Base-by-base conservation (phyloP, 148 eudicot species). In the Cornus controversa region DNA sequence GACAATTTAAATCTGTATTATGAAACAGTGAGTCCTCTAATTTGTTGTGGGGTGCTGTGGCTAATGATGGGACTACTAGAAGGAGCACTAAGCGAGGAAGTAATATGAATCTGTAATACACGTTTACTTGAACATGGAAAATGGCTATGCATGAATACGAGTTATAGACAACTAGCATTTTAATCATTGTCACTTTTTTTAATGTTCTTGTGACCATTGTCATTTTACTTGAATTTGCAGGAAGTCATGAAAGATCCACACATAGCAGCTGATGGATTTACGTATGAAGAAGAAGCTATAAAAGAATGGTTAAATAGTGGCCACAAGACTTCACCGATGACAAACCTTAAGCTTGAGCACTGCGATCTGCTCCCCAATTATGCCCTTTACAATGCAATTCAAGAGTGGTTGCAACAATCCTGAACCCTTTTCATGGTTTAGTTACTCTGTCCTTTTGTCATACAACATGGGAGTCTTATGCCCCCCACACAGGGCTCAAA, bases 261-360 rank as follows among this genome's bases (percentile, higher is more conserved):
- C 25, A 89, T 90, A 80, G 98, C 98, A 73, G 90, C 88, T 74
- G 98, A 94, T 77, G 98, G 97, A 72, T 94, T 82, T 81, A 94
- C 97, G 0, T 94, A 94, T 29, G 98, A 94, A 84, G 89, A 81
- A 73, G 98, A 91, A 3, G 97, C 95, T 2, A 92, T 94, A 84
- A 82, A 82, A 57, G 98, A 87, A 54, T 94, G 98, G 98, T 84
- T 94, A 58, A 84, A 86, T 34, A 86, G 97, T 63, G 93, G 90
- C 40, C 95, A 87, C 82, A 71, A 71, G 45, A 92, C 98, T 65
- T 94, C 98, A 7, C 98, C 98, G 34, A 89, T 94, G 98, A 94
- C 98, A 25, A 94, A 94, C 88, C 89, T 94, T 63, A 76, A 85
- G 83, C 97, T 94, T 9, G 80, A 85, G 8, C 78, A 78, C 81